Evolutionary conservation across 208 protist genomes (phyloP).

Genomic region (Leishmania tropica): DNA sequence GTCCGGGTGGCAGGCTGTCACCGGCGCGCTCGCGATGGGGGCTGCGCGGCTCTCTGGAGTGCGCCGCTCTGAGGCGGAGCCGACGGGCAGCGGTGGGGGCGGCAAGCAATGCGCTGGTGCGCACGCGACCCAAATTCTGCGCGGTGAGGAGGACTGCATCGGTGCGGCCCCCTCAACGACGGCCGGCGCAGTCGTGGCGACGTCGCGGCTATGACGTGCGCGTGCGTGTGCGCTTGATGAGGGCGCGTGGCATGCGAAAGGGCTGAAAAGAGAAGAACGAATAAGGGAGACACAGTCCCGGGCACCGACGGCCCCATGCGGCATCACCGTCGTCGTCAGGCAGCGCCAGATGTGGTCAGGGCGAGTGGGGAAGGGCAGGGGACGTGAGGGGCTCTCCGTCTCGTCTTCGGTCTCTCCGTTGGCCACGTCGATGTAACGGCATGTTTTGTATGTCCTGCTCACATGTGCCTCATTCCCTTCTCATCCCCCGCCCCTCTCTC

Average conservation of each 20-base stretch:
- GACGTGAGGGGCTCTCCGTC: background rate
- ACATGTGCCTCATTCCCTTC: background rate
- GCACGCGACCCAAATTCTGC: slow-evolving; percentile 21
- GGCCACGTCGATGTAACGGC: background rate
- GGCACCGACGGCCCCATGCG: background rate
- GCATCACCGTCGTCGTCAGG: background rate
- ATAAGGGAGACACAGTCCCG: background rate
- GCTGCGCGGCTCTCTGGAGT: slow-evolving; percentile 6
- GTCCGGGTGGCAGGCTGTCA: slow-evolving; percentile 8
- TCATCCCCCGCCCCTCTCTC: no score
- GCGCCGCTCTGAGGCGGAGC: slow-evolving; percentile 2
- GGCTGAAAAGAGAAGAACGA: background rate
- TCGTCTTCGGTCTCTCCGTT: background rate
- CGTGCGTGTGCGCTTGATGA: background rate
- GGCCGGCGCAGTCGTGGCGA: background rate
- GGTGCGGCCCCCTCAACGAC: background rate
- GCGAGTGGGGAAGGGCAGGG: background rate
- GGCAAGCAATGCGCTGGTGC: slow-evolving; percentile 4
- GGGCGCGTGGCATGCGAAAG: background rate
- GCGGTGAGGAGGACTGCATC: background rate
- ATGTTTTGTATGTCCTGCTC: background rate
- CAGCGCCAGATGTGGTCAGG: background rate
- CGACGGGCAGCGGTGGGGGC: background rate
- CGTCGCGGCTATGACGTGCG: slow-evolving; percentile 8
- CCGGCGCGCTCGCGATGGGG: background rate